These are phyloP conservation scores for Malus hybrid DNA, from an alignment of 331 rosid genomes.

Conservation along the genomic window DNA sequence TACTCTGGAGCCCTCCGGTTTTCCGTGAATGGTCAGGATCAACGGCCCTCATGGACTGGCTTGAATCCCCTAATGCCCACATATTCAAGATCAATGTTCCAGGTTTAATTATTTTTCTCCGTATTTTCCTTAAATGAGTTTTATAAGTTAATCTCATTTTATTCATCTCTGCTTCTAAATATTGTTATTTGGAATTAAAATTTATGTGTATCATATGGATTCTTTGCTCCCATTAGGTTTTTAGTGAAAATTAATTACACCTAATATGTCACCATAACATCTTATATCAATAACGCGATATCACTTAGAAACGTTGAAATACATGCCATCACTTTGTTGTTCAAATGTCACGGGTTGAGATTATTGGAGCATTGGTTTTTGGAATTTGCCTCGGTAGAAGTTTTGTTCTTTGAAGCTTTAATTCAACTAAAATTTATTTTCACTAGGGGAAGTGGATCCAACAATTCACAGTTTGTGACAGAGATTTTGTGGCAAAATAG, in stretches of 20 bases:
- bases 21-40: slow-evolving; percentile 39
- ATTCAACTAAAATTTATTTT: neutral
- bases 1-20: slow-evolving; percentile 41
- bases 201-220: neutral
- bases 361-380: no score
- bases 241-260: no score
- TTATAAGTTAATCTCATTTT: neutral
- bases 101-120: slow-evolving; percentile 15
- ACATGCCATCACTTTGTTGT: neutral
- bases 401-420: neutral
- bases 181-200: neutral
- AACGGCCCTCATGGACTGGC: slow-evolving; percentile 50
- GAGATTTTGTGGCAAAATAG: slow-evolving; percentile 14
- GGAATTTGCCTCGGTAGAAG: no score
- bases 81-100: slow-evolving; percentile 59
- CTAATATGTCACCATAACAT: no score
- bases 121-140: neutral
- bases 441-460: neutral
- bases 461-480: neutral
- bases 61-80: slow-evolving; percentile 60
- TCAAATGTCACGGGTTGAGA: no score
- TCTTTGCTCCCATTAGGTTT: neutral
- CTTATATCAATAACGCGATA: no score
- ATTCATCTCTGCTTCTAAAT: neutral
- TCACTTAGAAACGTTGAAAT: no score